Conservation (phyloP, 179 eudicot species). For the Carnegiea gigantea region DNA sequence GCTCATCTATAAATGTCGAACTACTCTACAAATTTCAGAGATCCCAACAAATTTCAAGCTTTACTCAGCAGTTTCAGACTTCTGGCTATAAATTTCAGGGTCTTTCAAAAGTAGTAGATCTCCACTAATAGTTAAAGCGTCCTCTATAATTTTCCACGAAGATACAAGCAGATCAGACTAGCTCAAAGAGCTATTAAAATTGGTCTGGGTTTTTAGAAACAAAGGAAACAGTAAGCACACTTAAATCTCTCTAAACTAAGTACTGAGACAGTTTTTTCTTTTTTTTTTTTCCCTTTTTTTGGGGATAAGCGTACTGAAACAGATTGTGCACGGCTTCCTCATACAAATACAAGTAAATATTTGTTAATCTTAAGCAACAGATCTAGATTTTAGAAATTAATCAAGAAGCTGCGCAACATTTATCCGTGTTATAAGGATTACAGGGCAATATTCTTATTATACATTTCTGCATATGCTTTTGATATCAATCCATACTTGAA, state of each 20-base stretch:
- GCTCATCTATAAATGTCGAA: neutral
- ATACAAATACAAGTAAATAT: too few relatives aligned
- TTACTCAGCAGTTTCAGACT: neutral
- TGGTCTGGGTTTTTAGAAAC: neutral
- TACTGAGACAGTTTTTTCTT: too few relatives aligned
- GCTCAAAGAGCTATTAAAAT: neutral
- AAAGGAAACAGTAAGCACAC: neutral
- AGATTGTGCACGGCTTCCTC: too few relatives aligned
- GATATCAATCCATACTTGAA: neutral
- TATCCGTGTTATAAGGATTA: neutral
- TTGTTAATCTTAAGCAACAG: too few relatives aligned
- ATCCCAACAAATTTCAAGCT: neutral
- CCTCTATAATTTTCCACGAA: neutral
- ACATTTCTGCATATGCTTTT: neutral
- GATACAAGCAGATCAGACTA: neutral
- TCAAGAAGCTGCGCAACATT: neutral
- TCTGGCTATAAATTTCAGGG: neutral
- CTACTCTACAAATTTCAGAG: neutral
- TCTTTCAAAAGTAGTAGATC: neutral
- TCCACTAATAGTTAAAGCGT: neutral
- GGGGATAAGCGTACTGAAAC: too few relatives aligned
- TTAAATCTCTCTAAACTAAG: neutral
- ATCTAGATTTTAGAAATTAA: neutral
- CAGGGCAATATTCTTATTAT: too few relatives aligned
- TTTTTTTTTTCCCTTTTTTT: too few relatives aligned